These are phyloP conservation scores for Mycena maculata DNA, from an alignment of 768 basidiomycete genomes.

Conservation along the genomic window DNA sequence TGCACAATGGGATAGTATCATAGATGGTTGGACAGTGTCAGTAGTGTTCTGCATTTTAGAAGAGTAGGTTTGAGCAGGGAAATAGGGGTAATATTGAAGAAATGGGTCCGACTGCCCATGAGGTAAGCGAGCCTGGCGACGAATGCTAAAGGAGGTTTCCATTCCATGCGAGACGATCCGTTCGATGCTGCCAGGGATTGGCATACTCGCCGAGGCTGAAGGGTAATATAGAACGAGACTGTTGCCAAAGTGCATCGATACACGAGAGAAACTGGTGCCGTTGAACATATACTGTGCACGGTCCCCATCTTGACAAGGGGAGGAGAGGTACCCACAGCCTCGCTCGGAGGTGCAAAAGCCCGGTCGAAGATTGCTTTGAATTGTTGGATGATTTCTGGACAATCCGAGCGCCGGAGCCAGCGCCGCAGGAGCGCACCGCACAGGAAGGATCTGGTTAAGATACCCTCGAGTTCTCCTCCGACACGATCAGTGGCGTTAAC, in stretches of 20 bases:
- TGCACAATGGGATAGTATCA: too few relatives aligned
- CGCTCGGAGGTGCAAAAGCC: slow-evolving; percentile 2
- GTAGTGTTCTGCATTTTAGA: too few relatives aligned
- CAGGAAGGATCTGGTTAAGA: slow-evolving; percentile 18
- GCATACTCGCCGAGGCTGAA: background rate
- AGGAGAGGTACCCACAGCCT: slow-evolving; percentile 13
- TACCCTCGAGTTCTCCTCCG: slow-evolving; percentile 35
- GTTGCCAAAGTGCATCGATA: background rate
- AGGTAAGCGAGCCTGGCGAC: slow-evolving; percentile 1
- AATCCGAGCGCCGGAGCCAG: slow-evolving; percentile 36
- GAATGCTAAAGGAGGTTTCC: background rate
- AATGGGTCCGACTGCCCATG: background rate
- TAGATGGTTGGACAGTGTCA: too few relatives aligned
- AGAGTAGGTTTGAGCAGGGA: too few relatives aligned
- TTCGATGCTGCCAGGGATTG: slow-evolving; percentile 4
- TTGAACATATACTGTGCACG: slow-evolving; percentile 23
- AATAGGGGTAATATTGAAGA: background rate
- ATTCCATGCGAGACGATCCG: background rate
- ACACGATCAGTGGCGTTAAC: slow-evolving; percentile 45
- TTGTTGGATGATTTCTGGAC: slow-evolving; percentile 25
- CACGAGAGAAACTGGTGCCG: slow-evolving; percentile 3
- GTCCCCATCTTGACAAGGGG: slow-evolving; percentile 17
- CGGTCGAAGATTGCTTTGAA: slow-evolving; percentile 26
- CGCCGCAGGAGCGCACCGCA: slow-evolving; percentile 20
- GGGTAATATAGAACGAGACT: background rate